Conservation (phyloP, 352 stramenopile species). For the Saprolegnia diclina region DNA sequence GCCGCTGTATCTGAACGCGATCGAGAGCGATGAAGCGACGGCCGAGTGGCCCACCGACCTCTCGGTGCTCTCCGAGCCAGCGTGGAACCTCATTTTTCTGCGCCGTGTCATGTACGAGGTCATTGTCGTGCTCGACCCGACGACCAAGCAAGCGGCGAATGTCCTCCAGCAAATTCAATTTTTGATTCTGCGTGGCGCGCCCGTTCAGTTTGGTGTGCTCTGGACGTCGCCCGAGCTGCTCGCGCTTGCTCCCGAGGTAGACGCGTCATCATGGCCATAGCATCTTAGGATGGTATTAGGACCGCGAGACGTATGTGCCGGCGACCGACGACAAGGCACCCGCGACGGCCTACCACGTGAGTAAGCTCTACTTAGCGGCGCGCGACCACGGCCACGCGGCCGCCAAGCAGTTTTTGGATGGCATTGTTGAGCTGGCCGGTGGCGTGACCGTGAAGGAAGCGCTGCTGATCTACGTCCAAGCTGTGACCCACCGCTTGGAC, state of each 20-base stretch:
- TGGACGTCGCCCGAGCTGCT: slow-evolving; percentile 69
- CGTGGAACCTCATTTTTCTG: slow-evolving; percentile 82
- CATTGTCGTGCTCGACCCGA: slow-evolving; percentile 64
- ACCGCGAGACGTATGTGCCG: slow-evolving; percentile 2
- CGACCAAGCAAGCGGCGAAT: slow-evolving; percentile 39
- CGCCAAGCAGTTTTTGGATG: slow-evolving; percentile 3
- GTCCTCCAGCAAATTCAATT: slow-evolving; percentile 58
- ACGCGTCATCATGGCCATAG: too few species aligned
- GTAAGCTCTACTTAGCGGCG: slow-evolving; percentile 45
- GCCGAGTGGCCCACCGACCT: slow-evolving; percentile 47
- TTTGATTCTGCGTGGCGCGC: slow-evolving; percentile 61
- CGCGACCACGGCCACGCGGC: background rate
- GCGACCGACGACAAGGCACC: slow-evolving; percentile 35
- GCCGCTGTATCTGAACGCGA: slow-evolving; percentile 77
- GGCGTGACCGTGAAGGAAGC: slow-evolving; percentile 19
- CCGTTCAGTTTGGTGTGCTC: slow-evolving; percentile 69
- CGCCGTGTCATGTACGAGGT: slow-evolving; percentile 86
- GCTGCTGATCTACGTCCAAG: slow-evolving; percentile 16
- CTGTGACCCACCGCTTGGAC: background rate
- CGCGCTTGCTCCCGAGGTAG: slow-evolving; percentile 15
- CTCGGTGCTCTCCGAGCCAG: slow-evolving; percentile 38
- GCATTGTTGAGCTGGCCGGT: slow-evolving; percentile 6
- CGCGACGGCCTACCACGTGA: slow-evolving; percentile 68
- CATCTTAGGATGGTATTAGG: slow-evolving; percentile 10
- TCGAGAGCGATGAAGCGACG: slow-evolving; percentile 60